Evolutionary conservation across 1,284 basidiomycete species (phyloP).

Genomic region (Microbotryomycetes sp.): DNA sequence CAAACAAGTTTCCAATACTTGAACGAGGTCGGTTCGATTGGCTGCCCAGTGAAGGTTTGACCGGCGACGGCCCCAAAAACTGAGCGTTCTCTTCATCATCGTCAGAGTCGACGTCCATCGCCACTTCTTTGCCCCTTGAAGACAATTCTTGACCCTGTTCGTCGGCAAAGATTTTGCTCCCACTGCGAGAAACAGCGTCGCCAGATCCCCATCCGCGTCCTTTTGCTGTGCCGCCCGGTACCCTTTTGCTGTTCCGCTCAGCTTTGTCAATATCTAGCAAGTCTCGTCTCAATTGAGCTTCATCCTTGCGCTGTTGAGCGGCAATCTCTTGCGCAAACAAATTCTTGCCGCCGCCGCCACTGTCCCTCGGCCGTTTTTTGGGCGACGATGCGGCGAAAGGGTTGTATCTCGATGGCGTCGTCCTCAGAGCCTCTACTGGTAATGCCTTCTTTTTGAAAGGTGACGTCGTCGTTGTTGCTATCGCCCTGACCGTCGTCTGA

Average conservation of each 20-base stretch:
- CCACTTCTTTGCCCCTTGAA: neutral
- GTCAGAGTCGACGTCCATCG: neutral
- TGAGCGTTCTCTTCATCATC: conserved; percentile 17
- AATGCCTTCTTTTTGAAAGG: too few relatives aligned
- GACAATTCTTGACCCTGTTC: neutral
- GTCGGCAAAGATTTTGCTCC: neutral
- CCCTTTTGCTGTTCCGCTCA: neutral
- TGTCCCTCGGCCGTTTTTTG: neutral
- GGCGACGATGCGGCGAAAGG: neutral
- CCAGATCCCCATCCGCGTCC: too few relatives aligned
- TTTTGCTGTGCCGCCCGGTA: neutral
- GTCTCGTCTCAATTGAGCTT: neutral
- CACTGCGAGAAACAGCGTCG: neutral
- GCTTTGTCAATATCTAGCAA: neutral
- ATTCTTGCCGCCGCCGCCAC: neutral
- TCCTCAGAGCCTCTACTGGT: neutral
- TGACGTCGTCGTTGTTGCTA: too few relatives aligned
- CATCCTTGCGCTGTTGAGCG: neutral
- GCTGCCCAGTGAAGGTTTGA: conserved; percentile 18
- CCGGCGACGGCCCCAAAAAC: conserved; percentile 21
- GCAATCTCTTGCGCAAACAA: neutral
- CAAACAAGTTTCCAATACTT: neutral
- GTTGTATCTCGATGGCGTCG: conserved; percentile 3
- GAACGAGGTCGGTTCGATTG: too few relatives aligned
- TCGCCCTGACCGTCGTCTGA: neutral